A percentile compares a stretch with the other conserved stretches of the same genome.
Conservation (phyloP, 2,329 filamentous ascomycete species). For the Phaeosphaeria sp. region DNA sequence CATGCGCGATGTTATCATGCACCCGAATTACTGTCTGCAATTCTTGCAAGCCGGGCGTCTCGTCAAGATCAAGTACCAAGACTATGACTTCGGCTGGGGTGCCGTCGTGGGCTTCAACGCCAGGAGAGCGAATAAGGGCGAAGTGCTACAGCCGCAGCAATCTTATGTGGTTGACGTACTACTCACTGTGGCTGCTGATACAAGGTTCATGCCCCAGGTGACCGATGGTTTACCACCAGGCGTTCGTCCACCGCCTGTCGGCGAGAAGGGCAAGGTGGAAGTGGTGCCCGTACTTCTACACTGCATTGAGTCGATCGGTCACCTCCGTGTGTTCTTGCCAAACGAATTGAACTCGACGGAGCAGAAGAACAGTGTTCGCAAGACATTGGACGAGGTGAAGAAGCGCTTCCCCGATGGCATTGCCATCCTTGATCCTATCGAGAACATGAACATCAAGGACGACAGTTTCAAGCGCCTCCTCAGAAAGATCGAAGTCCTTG, state of each 20-base stretch:
- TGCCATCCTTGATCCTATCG: conserved; percentile 86
- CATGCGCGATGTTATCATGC: conserved; percentile 89
- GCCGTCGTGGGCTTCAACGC: conserved; percentile 77
- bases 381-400: conserved; percentile 77
- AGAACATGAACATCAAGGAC: conserved; percentile 94
- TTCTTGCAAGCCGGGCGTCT: conserved; percentile 89
- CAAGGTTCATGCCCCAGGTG: conserved; percentile 63
- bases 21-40: conserved; percentile 83
- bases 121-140: conserved; percentile 71
- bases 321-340: conserved; percentile 83
- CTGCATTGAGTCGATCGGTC: conserved; percentile 83
- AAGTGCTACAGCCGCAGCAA: conserved; percentile 75
- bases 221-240: conserved; percentile 71
- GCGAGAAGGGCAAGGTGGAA: conserved; percentile 75
- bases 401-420: conserved; percentile 92
- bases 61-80: conserved; percentile 81
- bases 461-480: conserved; percentile 93
- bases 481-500: conserved; percentile 93
- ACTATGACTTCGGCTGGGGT: conserved; percentile 92
- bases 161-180: conserved; percentile 84
- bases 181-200: conserved; percentile 66
- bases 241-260: conserved; percentile 65
- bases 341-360: conserved; percentile 73
- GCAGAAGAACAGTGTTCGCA: conserved; percentile 73
- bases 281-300: conserved; percentile 86